Conservation (phyloP, 163 green algal species). For the Chloromonas sp. region DNA sequence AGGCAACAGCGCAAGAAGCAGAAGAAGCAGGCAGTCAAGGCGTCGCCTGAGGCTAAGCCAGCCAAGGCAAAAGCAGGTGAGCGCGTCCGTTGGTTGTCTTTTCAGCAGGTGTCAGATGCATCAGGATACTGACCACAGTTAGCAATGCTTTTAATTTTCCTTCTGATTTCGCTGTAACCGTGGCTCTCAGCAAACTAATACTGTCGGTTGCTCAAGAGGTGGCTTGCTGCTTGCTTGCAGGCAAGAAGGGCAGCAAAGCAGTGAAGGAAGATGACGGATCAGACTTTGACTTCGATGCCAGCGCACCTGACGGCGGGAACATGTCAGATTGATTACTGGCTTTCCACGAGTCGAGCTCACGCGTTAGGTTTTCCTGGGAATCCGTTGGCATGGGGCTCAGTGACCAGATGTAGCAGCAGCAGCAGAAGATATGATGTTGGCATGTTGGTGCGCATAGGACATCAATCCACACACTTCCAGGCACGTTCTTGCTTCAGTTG, state of each 20-base stretch:
- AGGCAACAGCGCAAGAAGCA: slow-evolving; percentile 44
- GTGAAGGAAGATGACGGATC: slow-evolving; percentile 10
- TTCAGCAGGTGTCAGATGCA: background rate
- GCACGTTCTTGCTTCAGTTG: no score
- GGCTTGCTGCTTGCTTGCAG: background rate
- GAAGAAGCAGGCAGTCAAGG: slow-evolving; percentile 31
- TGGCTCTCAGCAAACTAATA: background rate
- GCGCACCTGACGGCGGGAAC: no score
- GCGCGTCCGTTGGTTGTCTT: background rate
- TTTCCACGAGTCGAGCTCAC: no score
- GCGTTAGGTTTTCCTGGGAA: no score
- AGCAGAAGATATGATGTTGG: no score
- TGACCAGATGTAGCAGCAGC: no score
- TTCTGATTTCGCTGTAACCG: background rate
- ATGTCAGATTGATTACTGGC: no score
- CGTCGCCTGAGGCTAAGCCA: background rate
- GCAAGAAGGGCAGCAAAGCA: slow-evolving; percentile 7
- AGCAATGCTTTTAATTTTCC: background rate
- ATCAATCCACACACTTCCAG: no score
- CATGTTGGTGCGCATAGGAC: no score
- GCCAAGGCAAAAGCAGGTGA: background rate
- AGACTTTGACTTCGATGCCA: slow-evolving; percentile 15
- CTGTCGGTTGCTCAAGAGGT: background rate
- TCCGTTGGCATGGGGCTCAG: no score
- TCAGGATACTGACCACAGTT: background rate